A percentile compares a stretch with the other conserved stretches of the same genome.
phyloP scores from a whole-genome alignment of 495 filamentous ascomycete genomes.

The Penicillium arizonense region DNA sequence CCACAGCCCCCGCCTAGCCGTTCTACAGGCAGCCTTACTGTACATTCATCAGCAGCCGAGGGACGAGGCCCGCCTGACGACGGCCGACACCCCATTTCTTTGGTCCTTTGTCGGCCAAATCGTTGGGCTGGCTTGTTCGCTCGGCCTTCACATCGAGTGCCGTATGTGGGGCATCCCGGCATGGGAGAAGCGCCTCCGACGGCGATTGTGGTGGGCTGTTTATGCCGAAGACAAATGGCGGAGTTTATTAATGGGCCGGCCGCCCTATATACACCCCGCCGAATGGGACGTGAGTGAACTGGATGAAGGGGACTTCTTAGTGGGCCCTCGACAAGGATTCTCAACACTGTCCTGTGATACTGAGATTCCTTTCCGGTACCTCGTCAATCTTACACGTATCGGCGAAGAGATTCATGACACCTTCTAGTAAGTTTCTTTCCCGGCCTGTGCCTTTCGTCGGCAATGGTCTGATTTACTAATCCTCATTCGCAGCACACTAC shows the following conservation, averaged over 20 bases:
- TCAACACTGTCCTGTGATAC: constrained; percentile 21
- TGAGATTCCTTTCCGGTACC: constrained; percentile 26
- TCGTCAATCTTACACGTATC: constrained; percentile 28
- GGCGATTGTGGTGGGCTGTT: constrained; percentile 85
- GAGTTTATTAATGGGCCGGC: constrained; percentile 79
- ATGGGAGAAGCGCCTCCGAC: constrained; percentile 82
- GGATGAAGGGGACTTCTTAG: constrained; percentile 62
- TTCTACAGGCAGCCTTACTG: constrained; percentile 33
- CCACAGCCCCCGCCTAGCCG: constrained; percentile 32
- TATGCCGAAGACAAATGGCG: constrained; percentile 96
- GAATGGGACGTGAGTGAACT: constrained; percentile 82
- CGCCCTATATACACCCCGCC: constrained; percentile 72
- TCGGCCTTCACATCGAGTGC: constrained; percentile 86
- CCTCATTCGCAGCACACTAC: constrained; percentile 23
- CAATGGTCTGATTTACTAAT: neutral
- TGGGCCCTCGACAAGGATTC: constrained; percentile 21
- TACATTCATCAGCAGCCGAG: constrained; percentile 30
- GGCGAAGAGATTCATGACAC: constrained; percentile 33
- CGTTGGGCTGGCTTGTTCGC: constrained; percentile 33
- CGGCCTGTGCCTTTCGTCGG: neutral
- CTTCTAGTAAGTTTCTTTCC: constrained; percentile 28
- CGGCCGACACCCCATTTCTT: constrained; percentile 31
- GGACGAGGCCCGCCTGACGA: constrained; percentile 15
- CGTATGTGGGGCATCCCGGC: constrained; percentile 82
- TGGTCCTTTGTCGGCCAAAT: constrained; percentile 39